Evolutionary conservation across 495 filamentous ascomycete species (phyloP).

Genomic region (Hypoxylon crocopeplum): DNA sequence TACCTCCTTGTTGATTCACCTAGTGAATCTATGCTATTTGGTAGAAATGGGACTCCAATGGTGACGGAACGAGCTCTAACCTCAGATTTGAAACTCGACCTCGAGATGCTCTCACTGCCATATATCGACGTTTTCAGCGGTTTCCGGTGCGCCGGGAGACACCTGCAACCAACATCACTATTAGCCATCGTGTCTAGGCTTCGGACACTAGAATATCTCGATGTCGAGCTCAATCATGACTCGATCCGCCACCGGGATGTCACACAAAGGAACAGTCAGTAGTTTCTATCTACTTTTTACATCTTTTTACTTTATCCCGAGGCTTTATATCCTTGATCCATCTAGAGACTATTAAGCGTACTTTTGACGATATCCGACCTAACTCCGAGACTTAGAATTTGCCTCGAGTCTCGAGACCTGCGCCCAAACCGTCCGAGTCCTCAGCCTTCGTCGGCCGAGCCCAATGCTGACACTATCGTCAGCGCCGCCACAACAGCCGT

Average conservation of each 20-base stretch:
- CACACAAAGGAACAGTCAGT: constrained; percentile 31
- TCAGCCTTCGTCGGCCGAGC: constrained; percentile 24
- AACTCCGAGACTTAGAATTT: constrained; percentile 11
- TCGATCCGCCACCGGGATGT: constrained; percentile 21
- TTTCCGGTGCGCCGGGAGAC: constrained; percentile 29
- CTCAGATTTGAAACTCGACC: constrained; percentile 26
- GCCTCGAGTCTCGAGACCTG: constrained; percentile 18
- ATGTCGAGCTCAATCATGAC: constrained; percentile 31
- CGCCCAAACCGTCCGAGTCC: constrained; percentile 16
- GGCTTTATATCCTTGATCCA: too few relatives aligned
- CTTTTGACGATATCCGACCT: too few relatives aligned
- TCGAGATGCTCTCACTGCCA: constrained; percentile 19
- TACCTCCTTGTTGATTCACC: constrained; percentile 29
- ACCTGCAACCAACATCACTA: constrained; percentile 24
- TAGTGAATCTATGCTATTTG: constrained; percentile 15
- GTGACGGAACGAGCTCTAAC: constrained; percentile 18
- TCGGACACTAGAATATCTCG: constrained; percentile 22
- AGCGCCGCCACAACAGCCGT: constrained; percentile 12
- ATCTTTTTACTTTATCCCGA: not conserved
- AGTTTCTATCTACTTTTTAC: not conserved
- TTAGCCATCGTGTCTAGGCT: constrained; percentile 28
- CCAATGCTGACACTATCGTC: constrained; percentile 16
- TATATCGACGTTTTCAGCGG: constrained; percentile 29
- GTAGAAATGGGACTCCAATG: constrained; percentile 11
- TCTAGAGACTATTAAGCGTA: too few relatives aligned